Evolutionary conservation across 1,284 basidiomycete genomes (phyloP).

Genomic region (Ustilago curta): DNA sequence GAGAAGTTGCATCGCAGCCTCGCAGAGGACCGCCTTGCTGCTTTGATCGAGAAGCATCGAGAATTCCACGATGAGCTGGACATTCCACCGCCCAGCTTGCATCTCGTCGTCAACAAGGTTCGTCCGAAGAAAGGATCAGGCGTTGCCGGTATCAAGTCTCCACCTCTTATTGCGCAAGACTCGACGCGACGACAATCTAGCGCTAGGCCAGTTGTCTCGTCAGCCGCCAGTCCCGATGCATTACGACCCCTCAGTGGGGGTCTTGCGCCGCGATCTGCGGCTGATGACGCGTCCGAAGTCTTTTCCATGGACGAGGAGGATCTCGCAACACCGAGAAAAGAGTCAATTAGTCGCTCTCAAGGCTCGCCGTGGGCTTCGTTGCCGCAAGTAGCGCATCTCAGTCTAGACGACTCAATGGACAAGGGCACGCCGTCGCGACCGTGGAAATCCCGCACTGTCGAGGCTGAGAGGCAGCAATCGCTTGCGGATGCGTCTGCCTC

Average conservation of each 20-base stretch:
- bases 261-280: conserved; percentile 13
- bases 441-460: conserved; percentile 72
- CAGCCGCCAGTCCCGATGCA: conserved; percentile 43
- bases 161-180: conserved; percentile 49
- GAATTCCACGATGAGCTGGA: conserved; percentile 86
- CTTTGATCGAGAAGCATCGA: conserved; percentile 77
- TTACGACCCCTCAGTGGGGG: conserved; percentile 32
- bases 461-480: conserved; percentile 69
- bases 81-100: conserved; percentile 75
- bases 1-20: conserved; percentile 78
- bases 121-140: conserved; percentile 53
- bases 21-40: conserved; percentile 74
- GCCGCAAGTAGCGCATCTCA: conserved; percentile 45
- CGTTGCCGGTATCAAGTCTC: conserved; percentile 44
- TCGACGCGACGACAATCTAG: conserved; percentile 69
- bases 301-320: conserved; percentile 78
- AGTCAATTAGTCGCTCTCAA: conserved; percentile 12
- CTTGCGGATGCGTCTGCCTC: conserved; percentile 15
- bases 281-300: conserved; percentile 70
- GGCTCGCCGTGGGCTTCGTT: conserved; percentile 44
- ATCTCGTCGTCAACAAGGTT: conserved; percentile 63
- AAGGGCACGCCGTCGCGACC: conserved; percentile 54
- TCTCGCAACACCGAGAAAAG: conserved; percentile 29
- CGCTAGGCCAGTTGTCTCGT: conserved; percentile 54
- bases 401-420: conserved; percentile 35